Conservation (phyloP, 2,329 filamentous ascomycete genomes). For the Aquanectria penicillioides region DNA sequence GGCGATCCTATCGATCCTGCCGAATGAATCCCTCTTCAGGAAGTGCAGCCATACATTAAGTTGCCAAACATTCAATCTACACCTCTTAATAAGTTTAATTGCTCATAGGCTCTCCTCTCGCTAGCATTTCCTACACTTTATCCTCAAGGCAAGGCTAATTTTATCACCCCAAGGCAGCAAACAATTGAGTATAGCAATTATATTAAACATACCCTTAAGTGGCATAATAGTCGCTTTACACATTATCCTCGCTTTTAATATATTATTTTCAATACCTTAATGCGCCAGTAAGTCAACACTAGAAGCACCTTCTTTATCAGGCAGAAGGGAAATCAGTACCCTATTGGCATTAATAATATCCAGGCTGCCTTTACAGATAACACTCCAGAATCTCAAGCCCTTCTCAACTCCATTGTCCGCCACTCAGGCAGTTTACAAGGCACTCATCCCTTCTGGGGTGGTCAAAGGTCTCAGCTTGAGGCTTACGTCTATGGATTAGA, state of each 20-base stretch:
- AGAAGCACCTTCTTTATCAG: neutral
- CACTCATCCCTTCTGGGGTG: neutral
- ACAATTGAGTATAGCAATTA: neutral
- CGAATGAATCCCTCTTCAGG: too few relatives aligned
- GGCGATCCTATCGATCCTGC: too few relatives aligned
- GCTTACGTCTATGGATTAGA: neutral
- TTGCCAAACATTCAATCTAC: constrained; percentile 10
- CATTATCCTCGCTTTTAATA: neutral
- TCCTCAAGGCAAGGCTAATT: constrained; percentile 15
- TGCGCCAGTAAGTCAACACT: neutral
- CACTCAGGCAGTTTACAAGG: neutral
- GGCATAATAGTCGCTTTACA: neutral
- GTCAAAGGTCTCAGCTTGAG: neutral
- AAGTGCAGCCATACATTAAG: constrained; percentile 8
- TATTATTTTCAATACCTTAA: neutral
- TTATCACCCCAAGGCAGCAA: constrained; percentile 6
- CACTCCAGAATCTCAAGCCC: neutral
- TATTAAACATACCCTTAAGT: neutral
- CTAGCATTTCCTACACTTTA: constrained; percentile 18
- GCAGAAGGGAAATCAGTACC: too few relatives aligned
- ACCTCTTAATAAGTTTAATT: constrained; percentile 18
- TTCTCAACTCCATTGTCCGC: neutral
- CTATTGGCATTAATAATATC: too few relatives aligned
- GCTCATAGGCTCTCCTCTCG: constrained; percentile 22
- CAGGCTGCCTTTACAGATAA: neutral